Evolutionary conservation across 352 stramenopile genomes (phyloP).

Genomic region (Halophytophthora batemanensis): DNA sequence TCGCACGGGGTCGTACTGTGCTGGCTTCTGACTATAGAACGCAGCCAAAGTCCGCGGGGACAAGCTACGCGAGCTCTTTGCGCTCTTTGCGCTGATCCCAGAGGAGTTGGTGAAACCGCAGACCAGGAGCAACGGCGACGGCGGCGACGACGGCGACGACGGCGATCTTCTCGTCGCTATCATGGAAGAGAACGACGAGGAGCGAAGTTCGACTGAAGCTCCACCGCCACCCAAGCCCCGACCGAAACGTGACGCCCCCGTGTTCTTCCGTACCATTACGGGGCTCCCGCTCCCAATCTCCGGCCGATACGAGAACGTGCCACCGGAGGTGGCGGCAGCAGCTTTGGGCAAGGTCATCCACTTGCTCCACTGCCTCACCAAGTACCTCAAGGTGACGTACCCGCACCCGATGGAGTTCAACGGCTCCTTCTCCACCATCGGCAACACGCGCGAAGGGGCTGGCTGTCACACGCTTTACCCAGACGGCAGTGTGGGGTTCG

Average conservation of each 20-base stretch:
- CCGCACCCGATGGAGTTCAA: slow-evolving; percentile 84
- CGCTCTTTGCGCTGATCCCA: slow-evolving; percentile 40
- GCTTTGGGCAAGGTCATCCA: slow-evolving; percentile 77
- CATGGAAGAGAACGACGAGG: too few species aligned
- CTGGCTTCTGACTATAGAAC: slow-evolving; percentile 34
- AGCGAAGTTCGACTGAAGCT: too few species aligned
- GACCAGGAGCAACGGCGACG: neutral
- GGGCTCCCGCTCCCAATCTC: slow-evolving; percentile 69
- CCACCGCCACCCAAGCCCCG: too few species aligned
- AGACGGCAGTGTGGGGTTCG: slow-evolving; percentile 74
- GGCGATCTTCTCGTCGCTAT: too few species aligned
- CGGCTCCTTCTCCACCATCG: slow-evolving; percentile 86
- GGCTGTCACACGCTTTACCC: slow-evolving; percentile 84
- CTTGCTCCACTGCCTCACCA: slow-evolving; percentile 59
- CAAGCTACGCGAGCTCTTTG: slow-evolving; percentile 68
- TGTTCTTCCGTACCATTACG: slow-evolving; percentile 67
- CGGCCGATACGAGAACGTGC: slow-evolving; percentile 65
- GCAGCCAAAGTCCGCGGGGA: slow-evolving; percentile 59
- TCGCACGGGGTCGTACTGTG: neutral
- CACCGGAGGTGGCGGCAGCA: slow-evolving; percentile 68
- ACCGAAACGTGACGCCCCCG: neutral
- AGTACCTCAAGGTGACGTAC: slow-evolving; percentile 71
- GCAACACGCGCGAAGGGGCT: slow-evolving; percentile 69
- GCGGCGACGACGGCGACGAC: slow-evolving; percentile 1
- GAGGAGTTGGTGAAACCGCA: neutral